These are phyloP conservation scores for Acephala macrosclerotiorum DNA, from an alignment of 2,329 filamentous ascomycete species.

Conservation along the genomic window DNA sequence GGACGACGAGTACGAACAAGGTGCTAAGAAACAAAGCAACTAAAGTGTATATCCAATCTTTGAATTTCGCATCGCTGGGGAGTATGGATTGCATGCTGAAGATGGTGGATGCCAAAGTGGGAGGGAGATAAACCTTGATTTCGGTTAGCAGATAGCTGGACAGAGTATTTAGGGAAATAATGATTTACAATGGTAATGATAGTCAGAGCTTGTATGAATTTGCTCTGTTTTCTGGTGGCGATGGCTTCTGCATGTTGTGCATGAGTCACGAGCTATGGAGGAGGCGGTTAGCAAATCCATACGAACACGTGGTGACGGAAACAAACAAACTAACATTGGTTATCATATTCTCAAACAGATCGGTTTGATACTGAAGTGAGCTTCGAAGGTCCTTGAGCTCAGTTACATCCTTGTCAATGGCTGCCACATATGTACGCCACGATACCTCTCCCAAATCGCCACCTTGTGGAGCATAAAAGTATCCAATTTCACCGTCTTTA, in stretches of 20 bases:
- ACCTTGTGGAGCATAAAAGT: slow-evolving; percentile 21
- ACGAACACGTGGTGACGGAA: no score
- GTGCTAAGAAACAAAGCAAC: slow-evolving; percentile 3
- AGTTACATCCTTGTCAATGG: slow-evolving; percentile 28
- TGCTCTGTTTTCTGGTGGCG: slow-evolving; percentile 14
- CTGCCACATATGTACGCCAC: slow-evolving; percentile 19
- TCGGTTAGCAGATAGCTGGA: background rate
- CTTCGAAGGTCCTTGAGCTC: slow-evolving; percentile 23
- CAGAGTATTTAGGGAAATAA: background rate
- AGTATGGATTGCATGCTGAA: slow-evolving; percentile 25
- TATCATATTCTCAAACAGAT: slow-evolving; percentile 28
- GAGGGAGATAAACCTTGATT: slow-evolving; percentile 20
- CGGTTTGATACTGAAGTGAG: slow-evolving; percentile 18
- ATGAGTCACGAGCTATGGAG: slow-evolving; percentile 22
- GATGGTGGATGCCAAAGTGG: slow-evolving; percentile 22
- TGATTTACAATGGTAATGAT: slow-evolving; percentile 23
- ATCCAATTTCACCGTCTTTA: slow-evolving; percentile 23
- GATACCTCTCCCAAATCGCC: slow-evolving; percentile 4
- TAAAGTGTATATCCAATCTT: slow-evolving; percentile 15
- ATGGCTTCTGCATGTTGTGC: slow-evolving; percentile 20
- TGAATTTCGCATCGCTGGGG: slow-evolving; percentile 4
- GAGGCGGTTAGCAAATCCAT: background rate
- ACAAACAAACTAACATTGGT: background rate
- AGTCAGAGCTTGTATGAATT: slow-evolving; percentile 24
- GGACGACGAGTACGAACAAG: background rate